Percentiles rank a stretch among this genome's conserved stretches.
These are phyloP conservation scores for Sporothrix mexicana DNA, from an alignment of 2,329 filamentous ascomycete genomes.

Conservation along the genomic window DNA sequence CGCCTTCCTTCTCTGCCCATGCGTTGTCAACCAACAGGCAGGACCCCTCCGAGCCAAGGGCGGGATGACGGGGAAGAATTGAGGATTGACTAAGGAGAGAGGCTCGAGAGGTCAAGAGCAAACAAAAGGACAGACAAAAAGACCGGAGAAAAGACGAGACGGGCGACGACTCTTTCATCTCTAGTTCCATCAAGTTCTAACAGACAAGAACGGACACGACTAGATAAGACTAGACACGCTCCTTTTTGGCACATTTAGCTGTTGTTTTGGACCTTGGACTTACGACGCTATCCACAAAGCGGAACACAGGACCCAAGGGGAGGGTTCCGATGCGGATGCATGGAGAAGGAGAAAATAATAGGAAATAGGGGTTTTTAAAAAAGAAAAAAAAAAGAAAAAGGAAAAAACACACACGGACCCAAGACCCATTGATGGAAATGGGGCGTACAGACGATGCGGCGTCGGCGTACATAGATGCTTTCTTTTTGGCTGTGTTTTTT, in stretches of 20 bases:
- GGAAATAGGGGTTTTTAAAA: too few species aligned
- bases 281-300: not conserved
- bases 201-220: constrained; percentile 3
- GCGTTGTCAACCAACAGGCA: not conserved
- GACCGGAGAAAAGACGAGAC: not conserved
- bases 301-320: constrained; percentile 11
- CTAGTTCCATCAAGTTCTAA: constrained; percentile 20
- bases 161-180: not conserved
- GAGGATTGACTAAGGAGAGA: not conserved
- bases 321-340: constrained; percentile 3
- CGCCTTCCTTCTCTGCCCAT: not conserved
- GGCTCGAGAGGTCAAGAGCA: not conserved
- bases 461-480: not conserved
- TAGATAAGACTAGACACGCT: not conserved
- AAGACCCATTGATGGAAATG: not conserved
- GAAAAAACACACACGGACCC: not conserved
- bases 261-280: constrained; percentile 1
- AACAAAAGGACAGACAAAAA: not conserved
- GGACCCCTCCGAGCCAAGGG: not conserved
- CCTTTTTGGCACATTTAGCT: not conserved
- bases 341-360: too few species aligned
- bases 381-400: not conserved
- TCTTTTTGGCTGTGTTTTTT: not conserved
- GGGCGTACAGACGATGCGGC: not conserved
- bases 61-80: not conserved